These are phyloP conservation scores for Neurospora pannonica DNA, from an alignment of 495 filamentous ascomycete genomes.

Conservation along the genomic window DNA sequence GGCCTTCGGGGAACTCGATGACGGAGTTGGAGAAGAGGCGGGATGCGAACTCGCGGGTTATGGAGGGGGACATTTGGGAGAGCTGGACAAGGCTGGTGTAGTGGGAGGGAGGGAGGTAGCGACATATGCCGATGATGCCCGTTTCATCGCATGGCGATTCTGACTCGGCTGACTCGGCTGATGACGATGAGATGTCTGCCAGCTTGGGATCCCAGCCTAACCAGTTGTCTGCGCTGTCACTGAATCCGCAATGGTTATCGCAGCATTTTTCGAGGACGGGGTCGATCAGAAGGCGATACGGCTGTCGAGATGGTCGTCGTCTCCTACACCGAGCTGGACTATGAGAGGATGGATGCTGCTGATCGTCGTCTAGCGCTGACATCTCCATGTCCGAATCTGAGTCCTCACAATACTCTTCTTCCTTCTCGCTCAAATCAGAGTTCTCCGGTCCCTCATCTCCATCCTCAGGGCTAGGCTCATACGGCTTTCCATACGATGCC, in stretches of 20 bases:
- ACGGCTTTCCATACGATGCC: not conserved
- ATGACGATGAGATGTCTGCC: too few relatives aligned
- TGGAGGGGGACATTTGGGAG: not conserved
- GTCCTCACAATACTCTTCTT: not conserved
- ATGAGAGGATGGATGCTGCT: not conserved
- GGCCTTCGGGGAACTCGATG: not conserved
- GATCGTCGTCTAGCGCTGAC: not conserved
- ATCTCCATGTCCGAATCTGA: not conserved
- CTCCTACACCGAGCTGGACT: not conserved
- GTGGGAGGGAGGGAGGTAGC: not conserved
- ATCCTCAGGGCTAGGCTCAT: not conserved
- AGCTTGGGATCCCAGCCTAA: not conserved
- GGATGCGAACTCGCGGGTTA: conserved; percentile 1
- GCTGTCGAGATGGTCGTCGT: not conserved
- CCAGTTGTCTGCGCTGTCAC: not conserved
- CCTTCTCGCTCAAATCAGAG: not conserved
- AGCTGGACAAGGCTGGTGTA: not conserved
- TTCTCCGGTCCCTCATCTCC: not conserved
- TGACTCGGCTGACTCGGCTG: too few relatives aligned
- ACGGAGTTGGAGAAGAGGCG: conserved; percentile 1
- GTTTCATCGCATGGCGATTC: not conserved
- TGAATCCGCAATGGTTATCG: not conserved
- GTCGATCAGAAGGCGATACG: not conserved
- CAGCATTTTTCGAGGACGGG: not conserved
- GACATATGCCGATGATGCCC: not conserved